Evolutionary conservation across 345 rosid genomes (phyloP).

Genomic region (Lepidium didymum): DNA sequence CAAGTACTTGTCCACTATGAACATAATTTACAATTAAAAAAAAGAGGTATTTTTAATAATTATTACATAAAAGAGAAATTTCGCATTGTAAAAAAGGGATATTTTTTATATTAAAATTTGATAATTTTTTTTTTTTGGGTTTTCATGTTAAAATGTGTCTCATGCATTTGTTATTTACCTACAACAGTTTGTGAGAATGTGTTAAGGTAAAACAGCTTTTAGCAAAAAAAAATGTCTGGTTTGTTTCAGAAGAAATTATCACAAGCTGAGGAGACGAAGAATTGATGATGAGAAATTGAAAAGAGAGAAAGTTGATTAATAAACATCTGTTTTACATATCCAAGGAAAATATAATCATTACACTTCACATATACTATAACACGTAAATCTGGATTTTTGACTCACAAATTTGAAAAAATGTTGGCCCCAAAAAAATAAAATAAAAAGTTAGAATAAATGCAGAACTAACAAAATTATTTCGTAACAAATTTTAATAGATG

Average conservation of each 20-base stretch:
- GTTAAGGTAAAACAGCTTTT: background rate
- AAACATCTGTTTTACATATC: slow-evolving; percentile 6
- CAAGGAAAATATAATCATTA: slow-evolving; percentile 10
- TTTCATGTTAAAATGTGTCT: background rate
- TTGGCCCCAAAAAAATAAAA: too few relatives aligned
- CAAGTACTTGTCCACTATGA: too few relatives aligned
- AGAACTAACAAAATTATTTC: background rate
- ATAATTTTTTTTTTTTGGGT: too few relatives aligned
- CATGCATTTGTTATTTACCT: background rate
- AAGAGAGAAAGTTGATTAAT: slow-evolving; percentile 9
- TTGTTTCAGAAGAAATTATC: slow-evolving; percentile 32
- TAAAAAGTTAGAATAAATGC: background rate
- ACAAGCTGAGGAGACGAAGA: slow-evolving; percentile 41
- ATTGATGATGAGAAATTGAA: slow-evolving; percentile 30
- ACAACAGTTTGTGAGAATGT: background rate
- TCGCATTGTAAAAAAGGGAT: too few relatives aligned
- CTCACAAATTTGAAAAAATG: background rate
- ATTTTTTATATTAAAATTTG: too few relatives aligned
- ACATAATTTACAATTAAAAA: too few relatives aligned
- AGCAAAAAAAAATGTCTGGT: slow-evolving; percentile 3
- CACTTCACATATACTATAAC: background rate
- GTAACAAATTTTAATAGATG: background rate
- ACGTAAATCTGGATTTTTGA: background rate
- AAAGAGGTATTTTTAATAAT: too few relatives aligned
- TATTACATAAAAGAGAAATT: too few relatives aligned